Base-by-base conservation (phyloP, 2,329 filamentous ascomycete genomes). In the Colletotrichum sidae region DNA sequence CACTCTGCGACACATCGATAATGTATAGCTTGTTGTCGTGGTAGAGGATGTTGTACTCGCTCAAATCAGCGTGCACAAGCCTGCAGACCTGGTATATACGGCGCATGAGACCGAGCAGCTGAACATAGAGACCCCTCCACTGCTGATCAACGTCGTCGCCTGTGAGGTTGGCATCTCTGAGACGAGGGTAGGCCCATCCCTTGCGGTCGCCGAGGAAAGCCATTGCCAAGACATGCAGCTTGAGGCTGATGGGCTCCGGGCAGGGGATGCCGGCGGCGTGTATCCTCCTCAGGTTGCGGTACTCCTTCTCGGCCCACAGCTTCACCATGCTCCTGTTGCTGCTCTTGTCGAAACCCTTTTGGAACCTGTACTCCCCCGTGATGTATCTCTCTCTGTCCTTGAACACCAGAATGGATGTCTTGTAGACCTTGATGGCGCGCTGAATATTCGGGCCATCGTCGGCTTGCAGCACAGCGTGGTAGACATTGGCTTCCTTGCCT, bases 251-350 rank as follows among this genome's bases (percentile, higher is more conserved):
- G 3, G 96, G 94, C 75, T 97, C 93, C 0, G 96, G 96, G 70
- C 92, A 97, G 6, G 94, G 92, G 59, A 99, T 97, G 8, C 92
- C 93, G 8, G 94, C 91, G 6, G 88, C 83, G 77, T 96, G 84
- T 68, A 99, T 90, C 60, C 96, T 87, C 70, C 93, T 90, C 73
- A 99, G 79, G 79, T 99, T 99, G 46, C 96, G 88, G 82, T 96
- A 97, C 80, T 99, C 96, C 80, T 99, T 99, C 80, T 99, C 95
- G 0, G 96, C 96, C 96, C 96, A 99, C 33, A 97, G 84, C 79
- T 97, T 97, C 70, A 99, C 95, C 95, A 98, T 98, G 70, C 95
- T 94, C 53, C 94, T 88, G 81, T 94, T 97, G 80, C 94, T 97
- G 70, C 92, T 92, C 83, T 97, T 98, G 80, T 95, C 96, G 76